Evolutionary conservation across 495 filamentous ascomycete genomes (phyloP).

Genomic region (Daldinia decipiens): DNA sequence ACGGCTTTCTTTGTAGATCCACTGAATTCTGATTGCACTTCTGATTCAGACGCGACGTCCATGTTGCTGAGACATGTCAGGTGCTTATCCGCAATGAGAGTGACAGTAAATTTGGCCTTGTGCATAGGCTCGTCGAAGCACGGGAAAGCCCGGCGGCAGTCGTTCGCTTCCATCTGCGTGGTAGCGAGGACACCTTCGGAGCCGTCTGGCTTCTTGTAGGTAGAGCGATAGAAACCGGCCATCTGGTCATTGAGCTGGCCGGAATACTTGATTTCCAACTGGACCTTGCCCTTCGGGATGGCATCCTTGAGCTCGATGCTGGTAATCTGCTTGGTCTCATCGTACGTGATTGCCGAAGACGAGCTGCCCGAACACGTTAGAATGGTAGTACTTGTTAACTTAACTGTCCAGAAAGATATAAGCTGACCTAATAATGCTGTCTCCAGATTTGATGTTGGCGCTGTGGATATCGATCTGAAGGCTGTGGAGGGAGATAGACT

Average conservation of each 20-base stretch:
- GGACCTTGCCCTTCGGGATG: slow-evolving; percentile 69
- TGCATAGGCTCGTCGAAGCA: slow-evolving; percentile 83
- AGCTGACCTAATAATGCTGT: slow-evolving; percentile 51
- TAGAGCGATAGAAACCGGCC: slow-evolving; percentile 84
- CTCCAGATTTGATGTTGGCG: slow-evolving; percentile 70
- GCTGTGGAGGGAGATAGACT: slow-evolving; percentile 86
- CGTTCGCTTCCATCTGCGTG: slow-evolving; percentile 85
- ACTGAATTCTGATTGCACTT: slow-evolving; percentile 64
- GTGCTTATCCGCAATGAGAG: slow-evolving; percentile 76
- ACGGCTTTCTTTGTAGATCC: slow-evolving; percentile 72
- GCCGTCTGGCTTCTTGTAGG: slow-evolving; percentile 73
- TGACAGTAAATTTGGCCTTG: slow-evolving; percentile 78
- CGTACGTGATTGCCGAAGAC: slow-evolving; percentile 65
- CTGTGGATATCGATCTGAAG: slow-evolving; percentile 85
- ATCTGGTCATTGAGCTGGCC: slow-evolving; percentile 80
- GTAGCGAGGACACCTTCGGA: slow-evolving; percentile 73
- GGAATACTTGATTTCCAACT: slow-evolving; percentile 72
- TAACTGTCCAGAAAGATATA: slow-evolving; percentile 22
- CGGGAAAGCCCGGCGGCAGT: slow-evolving; percentile 77
- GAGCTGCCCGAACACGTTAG: slow-evolving; percentile 53
- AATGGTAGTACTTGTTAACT: slow-evolving; percentile 1
- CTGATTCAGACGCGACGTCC: slow-evolving; percentile 74
- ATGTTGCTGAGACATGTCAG: slow-evolving; percentile 83
- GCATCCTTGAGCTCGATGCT: slow-evolving; percentile 70
- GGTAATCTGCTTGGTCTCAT: slow-evolving; percentile 71